Base-by-base conservation (phyloP, 805 yeast genomes). In the Starmerella bacillaris region DNA sequence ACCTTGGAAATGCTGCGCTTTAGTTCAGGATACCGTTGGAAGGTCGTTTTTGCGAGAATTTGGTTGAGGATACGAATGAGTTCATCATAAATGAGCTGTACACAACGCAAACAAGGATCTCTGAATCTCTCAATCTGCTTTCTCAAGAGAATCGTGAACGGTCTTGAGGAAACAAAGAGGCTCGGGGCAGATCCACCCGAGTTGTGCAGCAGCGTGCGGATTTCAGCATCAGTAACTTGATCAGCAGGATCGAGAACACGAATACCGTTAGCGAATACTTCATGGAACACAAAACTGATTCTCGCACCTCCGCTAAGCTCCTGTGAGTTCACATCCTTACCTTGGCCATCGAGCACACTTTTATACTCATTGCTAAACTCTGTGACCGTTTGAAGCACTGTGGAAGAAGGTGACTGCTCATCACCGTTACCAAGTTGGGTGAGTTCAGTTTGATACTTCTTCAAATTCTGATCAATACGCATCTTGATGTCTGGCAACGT, bases 241-340 rank as follows among this genome's bases (percentile, higher is more conserved):
- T 86, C 95, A 55, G 79, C 84, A 35, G 98, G 98, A 58, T 89
- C 96, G 41, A 89, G 64, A 0, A 94, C 77, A 53, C 71, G 70
- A 38, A 89, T 68, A 61, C 96, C 98, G 56, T 83, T 84, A 53
- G 86, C 77, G 64, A 74, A 89, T 41, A 89, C 79, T 61, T 89
- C 96, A 58, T 89, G 96, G 65, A 89, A 89, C 12, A 89, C 96
- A 62, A 83, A 89, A 27, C 94, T 78, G 45, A 89, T 80, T 67
- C 98, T 77, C 0, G 98, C 98, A 58, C 94, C 98, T 55, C 98
- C 98, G 48, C 92, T 77, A 48, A 89, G 69, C 60, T 89, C 98
- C 55, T 75, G 72, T 9, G 86, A 70, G 4, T 89, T 73, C 49
- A 89, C 67, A 51, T 86, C 98, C 56, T 73, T 78, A 26, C 92